Evolutionary conservation across 148 eudicot genomes (phyloP).

Genomic region (Vaccinium corymbosum): DNA sequence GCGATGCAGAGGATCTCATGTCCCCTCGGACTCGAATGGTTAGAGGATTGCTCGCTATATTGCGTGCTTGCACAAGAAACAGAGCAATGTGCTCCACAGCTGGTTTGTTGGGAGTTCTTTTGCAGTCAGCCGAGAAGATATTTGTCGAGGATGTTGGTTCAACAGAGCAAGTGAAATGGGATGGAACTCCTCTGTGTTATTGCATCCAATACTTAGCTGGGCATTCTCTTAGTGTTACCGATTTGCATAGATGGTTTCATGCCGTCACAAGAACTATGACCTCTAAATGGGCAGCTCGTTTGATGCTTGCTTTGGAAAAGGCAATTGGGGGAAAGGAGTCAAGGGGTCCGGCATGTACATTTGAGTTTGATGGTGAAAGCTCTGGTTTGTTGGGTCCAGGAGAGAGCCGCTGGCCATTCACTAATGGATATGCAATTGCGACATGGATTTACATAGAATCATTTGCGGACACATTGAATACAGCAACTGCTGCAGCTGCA

Average conservation of each 20-base stretch:
- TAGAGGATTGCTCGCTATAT: slow-evolving; percentile 87
- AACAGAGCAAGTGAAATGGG: slow-evolving; percentile 59
- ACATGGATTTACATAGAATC: slow-evolving; percentile 98
- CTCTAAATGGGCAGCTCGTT: slow-evolving; percentile 70
- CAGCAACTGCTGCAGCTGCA: slow-evolving; percentile 99
- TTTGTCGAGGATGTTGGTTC: slow-evolving; percentile 49
- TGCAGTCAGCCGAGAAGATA: slow-evolving; percentile 77
- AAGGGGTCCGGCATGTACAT: slow-evolving; percentile 84
- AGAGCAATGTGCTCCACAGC: slow-evolving; percentile 96
- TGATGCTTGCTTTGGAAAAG: slow-evolving; percentile 82
- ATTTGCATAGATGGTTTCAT: slow-evolving; percentile 80
- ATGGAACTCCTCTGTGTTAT: slow-evolving; percentile 83
- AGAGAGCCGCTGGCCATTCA: slow-evolving; percentile 94
- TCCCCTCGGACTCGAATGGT: slow-evolving; percentile 97
- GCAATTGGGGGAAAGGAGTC: slow-evolving; percentile 93
- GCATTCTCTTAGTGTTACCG: slow-evolving; percentile 76
- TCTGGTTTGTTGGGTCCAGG: slow-evolving; percentile 99
- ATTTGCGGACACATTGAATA: slow-evolving; percentile 89
- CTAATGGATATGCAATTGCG: slow-evolving; percentile 92
- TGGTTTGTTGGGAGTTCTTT: slow-evolving; percentile 80
- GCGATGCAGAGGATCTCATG: slow-evolving; percentile 66
- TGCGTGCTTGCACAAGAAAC: slow-evolving; percentile 94
- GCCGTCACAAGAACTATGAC: slow-evolving; percentile 58
- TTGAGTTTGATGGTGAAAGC: slow-evolving; percentile 99
- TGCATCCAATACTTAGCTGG: slow-evolving; percentile 94